Evolutionary conservation across 371 early-diverging fungal species (phyloP).

Genomic region (Umbelopsis sp.): DNA sequence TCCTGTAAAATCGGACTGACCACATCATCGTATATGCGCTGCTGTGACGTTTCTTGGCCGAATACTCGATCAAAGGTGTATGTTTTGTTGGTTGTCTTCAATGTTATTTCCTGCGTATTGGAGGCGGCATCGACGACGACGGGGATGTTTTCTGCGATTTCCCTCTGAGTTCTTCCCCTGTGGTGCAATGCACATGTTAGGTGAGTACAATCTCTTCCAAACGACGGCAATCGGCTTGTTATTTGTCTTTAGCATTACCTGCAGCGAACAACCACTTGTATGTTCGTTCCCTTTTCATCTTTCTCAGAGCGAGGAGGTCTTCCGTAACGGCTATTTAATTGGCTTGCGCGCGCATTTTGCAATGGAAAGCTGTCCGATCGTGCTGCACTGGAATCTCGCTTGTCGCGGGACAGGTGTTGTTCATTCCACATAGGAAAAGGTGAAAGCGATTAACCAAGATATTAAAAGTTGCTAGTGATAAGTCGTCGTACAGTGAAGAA

Average conservation of each 20-base stretch:
- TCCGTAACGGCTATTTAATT: not conserved
- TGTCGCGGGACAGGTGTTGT: constrained; percentile 1
- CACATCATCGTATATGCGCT: constrained; percentile 81
- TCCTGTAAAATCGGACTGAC: constrained; percentile 86
- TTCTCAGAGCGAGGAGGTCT: constrained; percentile 25
- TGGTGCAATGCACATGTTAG: too few species aligned
- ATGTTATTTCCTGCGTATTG: constrained; percentile 30
- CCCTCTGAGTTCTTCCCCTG: constrained; percentile 45
- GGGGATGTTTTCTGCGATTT: constrained; percentile 38
- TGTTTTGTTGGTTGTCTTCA: constrained; percentile 58
- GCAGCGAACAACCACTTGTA: constrained; percentile 73
- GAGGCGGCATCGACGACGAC: constrained; percentile 39
- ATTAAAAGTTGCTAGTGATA: not conserved
- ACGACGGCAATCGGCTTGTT: not conserved
- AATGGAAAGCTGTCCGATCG: constrained; percentile 9
- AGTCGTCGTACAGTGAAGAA: not conserved
- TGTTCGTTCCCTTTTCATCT: constrained; percentile 49
- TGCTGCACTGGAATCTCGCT: not conserved
- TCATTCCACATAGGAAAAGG: constrained; percentile 3
- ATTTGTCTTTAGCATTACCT: constrained; percentile 43
- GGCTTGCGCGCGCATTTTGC: not conserved
- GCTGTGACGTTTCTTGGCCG: constrained; percentile 83
- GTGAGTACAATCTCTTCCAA: not conserved
- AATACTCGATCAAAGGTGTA: constrained; percentile 95
- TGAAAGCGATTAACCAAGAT: not conserved